Conservation (phyloP, 192 early-diverging fungal genomes). For the Coemansia sp. region DNA sequence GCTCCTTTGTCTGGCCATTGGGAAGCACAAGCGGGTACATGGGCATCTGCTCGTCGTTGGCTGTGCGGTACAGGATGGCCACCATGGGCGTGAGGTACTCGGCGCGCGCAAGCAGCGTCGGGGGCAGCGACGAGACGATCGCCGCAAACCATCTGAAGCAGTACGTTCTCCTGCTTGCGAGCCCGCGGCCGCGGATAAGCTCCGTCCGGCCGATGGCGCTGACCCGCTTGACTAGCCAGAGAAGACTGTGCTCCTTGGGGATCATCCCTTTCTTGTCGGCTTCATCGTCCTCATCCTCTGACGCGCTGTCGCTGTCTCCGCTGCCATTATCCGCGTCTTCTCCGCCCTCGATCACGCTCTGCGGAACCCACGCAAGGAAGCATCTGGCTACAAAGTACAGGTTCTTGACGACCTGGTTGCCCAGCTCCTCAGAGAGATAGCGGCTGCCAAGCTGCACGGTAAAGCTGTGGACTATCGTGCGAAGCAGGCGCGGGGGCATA, state of each 20-base stretch:
- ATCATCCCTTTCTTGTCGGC: slow-evolving; percentile 31
- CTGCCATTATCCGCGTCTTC: neutral
- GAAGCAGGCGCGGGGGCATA: slow-evolving; percentile 44
- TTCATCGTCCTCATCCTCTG: slow-evolving; percentile 32
- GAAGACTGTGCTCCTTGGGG: slow-evolving; percentile 25
- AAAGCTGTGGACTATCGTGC: slow-evolving; percentile 56
- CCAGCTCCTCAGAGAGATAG: slow-evolving; percentile 71
- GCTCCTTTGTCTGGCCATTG: slow-evolving; percentile 18
- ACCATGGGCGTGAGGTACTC: slow-evolving; percentile 72
- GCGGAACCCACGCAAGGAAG: slow-evolving; percentile 50
- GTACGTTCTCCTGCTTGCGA: slow-evolving; percentile 60
- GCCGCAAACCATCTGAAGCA: slow-evolving; percentile 95
- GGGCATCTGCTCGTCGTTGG: slow-evolving; percentile 58
- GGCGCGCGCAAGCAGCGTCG: slow-evolving; percentile 55
- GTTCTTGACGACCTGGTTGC: slow-evolving; percentile 90
- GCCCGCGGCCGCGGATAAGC: slow-evolving; percentile 39
- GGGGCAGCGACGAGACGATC: slow-evolving; percentile 65
- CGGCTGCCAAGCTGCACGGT: slow-evolving; percentile 66
- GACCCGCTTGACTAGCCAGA: slow-evolving; percentile 52
- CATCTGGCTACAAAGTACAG: slow-evolving; percentile 86
- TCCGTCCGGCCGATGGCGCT: slow-evolving; percentile 43
- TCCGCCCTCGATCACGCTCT: slow-evolving; percentile 9
- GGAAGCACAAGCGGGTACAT: slow-evolving; percentile 9
- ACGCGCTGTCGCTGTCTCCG: slow-evolving; percentile 20
- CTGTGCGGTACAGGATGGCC: slow-evolving; percentile 75